phyloP scores from a whole-genome alignment of 140 eudicot species.

The Anethum foeniculum region DNA sequence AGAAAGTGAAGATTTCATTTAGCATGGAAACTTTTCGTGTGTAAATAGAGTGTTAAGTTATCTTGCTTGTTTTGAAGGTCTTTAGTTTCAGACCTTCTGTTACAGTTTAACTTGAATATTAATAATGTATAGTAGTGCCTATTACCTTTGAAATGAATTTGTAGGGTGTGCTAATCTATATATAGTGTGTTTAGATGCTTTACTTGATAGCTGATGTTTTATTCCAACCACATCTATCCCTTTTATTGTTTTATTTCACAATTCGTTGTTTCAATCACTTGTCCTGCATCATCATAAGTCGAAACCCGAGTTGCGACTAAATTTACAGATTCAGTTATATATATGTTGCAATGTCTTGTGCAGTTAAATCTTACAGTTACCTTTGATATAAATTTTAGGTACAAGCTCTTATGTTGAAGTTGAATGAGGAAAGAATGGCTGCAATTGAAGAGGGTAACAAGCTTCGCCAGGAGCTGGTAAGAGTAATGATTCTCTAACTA shows the following conservation, averaged over 20 bases:
- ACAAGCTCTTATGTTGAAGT: constrained; percentile 39
- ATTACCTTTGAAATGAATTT: too few relatives aligned
- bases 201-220: not conserved
- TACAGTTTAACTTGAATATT: not conserved
- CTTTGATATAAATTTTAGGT: constrained; percentile 28
- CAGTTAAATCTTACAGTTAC: not conserved
- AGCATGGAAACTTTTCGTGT: not conserved
- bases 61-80: not conserved
- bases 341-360: not conserved
- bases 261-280: not conserved
- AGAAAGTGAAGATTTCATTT: not conserved
- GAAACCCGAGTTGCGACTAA: not conserved
- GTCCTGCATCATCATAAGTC: not conserved
- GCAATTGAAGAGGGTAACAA: constrained; percentile 48
- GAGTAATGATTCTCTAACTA: constrained; percentile 5
- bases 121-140: not conserved
- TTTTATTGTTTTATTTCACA: not conserved
- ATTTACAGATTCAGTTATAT: not conserved
- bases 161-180: too few relatives aligned
- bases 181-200: not conserved
- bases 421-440: constrained; percentile 53
- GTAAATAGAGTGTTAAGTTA: not conserved
- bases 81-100: not conserved
- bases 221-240: not conserved
- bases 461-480: constrained; percentile 62